A percentile compares a stretch with the other conserved stretches of the same genome.
phyloP scores from a whole-genome alignment of 2,329 filamentous ascomycete genomes.

The Colletotrichum navitas region DNA sequence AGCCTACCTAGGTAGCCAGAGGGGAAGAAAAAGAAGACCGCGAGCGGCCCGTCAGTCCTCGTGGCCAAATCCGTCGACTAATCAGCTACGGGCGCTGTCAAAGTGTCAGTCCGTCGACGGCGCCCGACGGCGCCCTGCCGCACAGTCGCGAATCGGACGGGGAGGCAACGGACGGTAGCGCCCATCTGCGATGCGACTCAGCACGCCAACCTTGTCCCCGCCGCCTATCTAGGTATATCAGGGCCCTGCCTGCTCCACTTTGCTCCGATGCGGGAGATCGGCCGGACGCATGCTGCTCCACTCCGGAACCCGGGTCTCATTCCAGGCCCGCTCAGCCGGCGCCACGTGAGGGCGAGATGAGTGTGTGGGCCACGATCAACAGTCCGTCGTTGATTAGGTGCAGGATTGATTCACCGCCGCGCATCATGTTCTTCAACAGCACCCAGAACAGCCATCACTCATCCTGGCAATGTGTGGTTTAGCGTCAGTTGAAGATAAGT shows the following conservation, averaged over 20 bases:
- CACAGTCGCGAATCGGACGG: slow-evolving; percentile 33
- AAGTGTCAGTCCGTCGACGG: slow-evolving; percentile 29
- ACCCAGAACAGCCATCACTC: neutral
- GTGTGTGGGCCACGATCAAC: neutral
- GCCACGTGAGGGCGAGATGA: neutral
- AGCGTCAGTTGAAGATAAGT: neutral
- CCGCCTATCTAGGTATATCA: neutral
- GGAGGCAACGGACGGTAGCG: neutral
- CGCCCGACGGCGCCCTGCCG: slow-evolving; percentile 12
- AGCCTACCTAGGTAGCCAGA: neutral
- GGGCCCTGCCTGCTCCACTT: slow-evolving; percentile 7
- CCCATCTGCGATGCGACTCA: slow-evolving; percentile 34
- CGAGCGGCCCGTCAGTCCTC: slow-evolving; percentile 14
- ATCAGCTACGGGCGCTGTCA: slow-evolving; percentile 19
- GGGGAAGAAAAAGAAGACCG: neutral
- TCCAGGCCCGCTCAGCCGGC: neutral
- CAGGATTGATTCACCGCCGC: neutral
- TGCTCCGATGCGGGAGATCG: slow-evolving; percentile 23
- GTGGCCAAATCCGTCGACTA: neutral
- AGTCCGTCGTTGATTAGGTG: neutral
- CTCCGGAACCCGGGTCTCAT: neutral
- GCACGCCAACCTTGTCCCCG: slow-evolving; percentile 16
- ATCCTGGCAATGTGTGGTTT: neutral
- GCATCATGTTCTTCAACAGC: neutral
- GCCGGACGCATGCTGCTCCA: slow-evolving; percentile 11